Evolutionary conservation across 2,329 filamentous ascomycete genomes (phyloP).

Genomic region (Diaporthe vexans): DNA sequence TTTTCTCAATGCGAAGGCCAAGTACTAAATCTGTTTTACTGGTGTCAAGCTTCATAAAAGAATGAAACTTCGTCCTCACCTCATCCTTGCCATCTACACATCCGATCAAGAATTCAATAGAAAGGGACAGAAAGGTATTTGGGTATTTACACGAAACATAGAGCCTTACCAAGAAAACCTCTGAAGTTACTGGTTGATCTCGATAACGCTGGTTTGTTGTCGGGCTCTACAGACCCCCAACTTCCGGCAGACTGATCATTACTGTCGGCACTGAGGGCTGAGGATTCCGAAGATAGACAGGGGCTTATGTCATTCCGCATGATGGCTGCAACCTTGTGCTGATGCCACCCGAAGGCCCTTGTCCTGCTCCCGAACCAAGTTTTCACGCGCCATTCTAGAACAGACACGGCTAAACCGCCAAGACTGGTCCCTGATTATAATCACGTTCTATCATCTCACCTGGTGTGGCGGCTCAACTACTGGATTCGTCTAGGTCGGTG

Average conservation of each 20-base stretch:
- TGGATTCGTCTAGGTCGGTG: not conserved
- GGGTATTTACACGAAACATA: no score
- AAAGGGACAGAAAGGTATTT: no score
- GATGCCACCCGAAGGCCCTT: not conserved
- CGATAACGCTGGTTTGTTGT: no score
- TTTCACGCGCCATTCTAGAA: constrained; percentile 4
- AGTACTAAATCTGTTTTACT: no score
- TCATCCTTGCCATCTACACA: no score
- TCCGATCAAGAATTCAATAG: no score
- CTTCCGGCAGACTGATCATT: not conserved
- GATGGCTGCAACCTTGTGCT: not conserved
- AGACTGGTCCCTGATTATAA: constrained; percentile 4
- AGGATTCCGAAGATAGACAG: not conserved
- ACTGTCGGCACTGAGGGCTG: not conserved
- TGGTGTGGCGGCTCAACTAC: not conserved
- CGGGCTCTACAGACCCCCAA: no score
- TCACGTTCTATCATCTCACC: not conserved
- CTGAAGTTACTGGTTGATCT: no score
- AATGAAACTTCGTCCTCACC: no score
- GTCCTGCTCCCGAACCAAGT: constrained; percentile 21
- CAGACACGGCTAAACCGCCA: not conserved
- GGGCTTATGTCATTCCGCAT: constrained; percentile 36
- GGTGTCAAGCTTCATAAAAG: no score
- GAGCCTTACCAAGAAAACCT: no score
- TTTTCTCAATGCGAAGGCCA: no score